Evolutionary conservation across 1,139 yeast genomes (phyloP).

Genomic region (Pneumocystis sp.): DNA sequence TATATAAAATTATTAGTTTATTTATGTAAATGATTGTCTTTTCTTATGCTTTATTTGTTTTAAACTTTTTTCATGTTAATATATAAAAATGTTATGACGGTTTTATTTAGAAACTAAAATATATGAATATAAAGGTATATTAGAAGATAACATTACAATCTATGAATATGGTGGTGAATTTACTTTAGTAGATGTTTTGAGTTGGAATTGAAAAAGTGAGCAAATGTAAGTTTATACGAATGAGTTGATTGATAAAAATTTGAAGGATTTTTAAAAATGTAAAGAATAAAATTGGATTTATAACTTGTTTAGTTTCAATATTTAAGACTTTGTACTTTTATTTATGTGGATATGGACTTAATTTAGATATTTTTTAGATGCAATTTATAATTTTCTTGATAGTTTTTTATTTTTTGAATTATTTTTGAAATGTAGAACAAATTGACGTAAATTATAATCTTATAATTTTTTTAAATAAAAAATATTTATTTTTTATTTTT

Average conservation of each 20-base stretch:
- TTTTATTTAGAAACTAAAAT: not conserved
- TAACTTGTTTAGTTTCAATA: not conserved
- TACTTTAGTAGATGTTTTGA: not conserved
- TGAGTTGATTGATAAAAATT: not conserved
- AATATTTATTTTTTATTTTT: not conserved
- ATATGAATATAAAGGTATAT: not conserved
- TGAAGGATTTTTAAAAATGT: not conserved
- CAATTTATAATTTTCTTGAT: not conserved
- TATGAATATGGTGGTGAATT: not conserved
- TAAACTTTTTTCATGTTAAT: not conserved
- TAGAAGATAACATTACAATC: not conserved
- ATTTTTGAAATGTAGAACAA: not conserved
- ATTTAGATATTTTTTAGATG: not conserved
- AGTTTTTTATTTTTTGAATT: not conserved
- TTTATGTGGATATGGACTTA: not conserved
- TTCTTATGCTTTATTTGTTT: not conserved
- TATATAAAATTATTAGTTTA: not conserved
- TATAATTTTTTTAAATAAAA: not conserved
- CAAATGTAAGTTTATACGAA: not conserved
- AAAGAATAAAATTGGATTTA: not conserved
- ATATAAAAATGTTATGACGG: not conserved
- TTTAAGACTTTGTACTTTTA: not conserved
- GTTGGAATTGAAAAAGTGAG: not conserved
- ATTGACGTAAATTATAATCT: not conserved
- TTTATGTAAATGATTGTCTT: not conserved